Conservation (phyloP, 2,329 filamentous ascomycete species). For the Nannizziopsis barbatae region DNA sequence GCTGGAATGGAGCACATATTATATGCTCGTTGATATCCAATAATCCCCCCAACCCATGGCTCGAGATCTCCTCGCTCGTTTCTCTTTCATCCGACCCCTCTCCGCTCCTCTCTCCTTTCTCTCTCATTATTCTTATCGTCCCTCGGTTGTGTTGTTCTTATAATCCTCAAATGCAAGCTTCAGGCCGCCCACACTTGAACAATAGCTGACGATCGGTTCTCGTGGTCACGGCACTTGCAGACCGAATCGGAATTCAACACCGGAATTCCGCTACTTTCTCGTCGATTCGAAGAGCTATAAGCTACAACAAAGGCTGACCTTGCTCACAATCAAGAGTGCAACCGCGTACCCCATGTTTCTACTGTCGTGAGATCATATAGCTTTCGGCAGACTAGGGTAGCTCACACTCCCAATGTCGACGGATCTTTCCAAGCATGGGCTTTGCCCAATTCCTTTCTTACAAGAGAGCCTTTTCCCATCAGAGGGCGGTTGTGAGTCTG, state of each 20-base stretch:
- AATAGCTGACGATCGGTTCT: too few relatives aligned
- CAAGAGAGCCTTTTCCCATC: constrained; percentile 50
- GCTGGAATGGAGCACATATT: too few relatives aligned
- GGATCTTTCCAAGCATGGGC: constrained; percentile 26
- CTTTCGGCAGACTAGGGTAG: neutral
- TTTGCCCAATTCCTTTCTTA: constrained; percentile 60
- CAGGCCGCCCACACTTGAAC: neutral
- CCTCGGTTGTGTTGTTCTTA: neutral
- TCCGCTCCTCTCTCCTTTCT: neutral
- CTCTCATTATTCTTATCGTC: neutral
- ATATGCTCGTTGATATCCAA: too few relatives aligned
- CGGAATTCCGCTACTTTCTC: neutral
- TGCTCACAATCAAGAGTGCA: neutral
- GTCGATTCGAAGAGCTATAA: neutral
- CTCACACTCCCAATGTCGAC: constrained; percentile 1
- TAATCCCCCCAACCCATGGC: neutral
- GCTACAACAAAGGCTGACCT: neutral
- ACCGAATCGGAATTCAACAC: neutral
- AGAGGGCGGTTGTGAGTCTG: constrained; percentile 50
- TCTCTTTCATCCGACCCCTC: neutral
- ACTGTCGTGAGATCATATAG: neutral
- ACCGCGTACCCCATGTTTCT: constrained; percentile 1
- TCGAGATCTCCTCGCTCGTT: neutral
- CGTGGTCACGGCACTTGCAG: too few relatives aligned
- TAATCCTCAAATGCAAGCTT: neutral